These are phyloP conservation scores for Fomitopsis betulina DNA, from an alignment of 1,284 basidiomycete species.

Conservation along the genomic window DNA sequence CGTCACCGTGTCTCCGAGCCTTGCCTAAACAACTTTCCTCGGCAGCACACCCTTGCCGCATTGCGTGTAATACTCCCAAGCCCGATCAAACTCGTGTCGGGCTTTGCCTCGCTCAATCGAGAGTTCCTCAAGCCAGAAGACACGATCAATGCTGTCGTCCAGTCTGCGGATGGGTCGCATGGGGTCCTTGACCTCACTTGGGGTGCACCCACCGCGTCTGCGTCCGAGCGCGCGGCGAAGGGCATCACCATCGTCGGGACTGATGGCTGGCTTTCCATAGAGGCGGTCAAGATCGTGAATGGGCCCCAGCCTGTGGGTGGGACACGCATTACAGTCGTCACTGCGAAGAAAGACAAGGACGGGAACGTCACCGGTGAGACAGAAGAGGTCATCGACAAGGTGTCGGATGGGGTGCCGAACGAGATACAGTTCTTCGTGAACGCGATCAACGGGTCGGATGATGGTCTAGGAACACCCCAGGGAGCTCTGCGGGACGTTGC, in stretches of 20 bases:
- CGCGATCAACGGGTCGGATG: constrained; percentile 41
- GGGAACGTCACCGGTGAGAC: constrained; percentile 41
- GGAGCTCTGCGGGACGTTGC: constrained; percentile 70
- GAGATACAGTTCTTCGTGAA: constrained; percentile 63
- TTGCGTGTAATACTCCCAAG: constrained; percentile 57
- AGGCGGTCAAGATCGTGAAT: constrained; percentile 25
- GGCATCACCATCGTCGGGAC: constrained; percentile 54
- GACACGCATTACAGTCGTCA: constrained; percentile 38
- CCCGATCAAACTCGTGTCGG: constrained; percentile 51
- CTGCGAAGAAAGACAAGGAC: constrained; percentile 35
- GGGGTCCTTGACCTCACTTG: constrained; percentile 56
- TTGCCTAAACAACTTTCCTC: background rate
- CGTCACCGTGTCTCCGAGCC: background rate
- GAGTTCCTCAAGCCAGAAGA: constrained; percentile 72
- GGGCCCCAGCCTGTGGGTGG: constrained; percentile 21
- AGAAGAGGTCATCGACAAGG: constrained; percentile 47
- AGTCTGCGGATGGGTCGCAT: constrained; percentile 49
- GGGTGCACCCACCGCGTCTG: constrained; percentile 46
- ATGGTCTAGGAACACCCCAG: constrained; percentile 48
- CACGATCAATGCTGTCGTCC: constrained; percentile 57
- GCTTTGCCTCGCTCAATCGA: constrained; percentile 63
- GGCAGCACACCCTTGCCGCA: constrained; percentile 59
- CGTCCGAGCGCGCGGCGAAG: constrained; percentile 25
- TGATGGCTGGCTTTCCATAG: constrained; percentile 43
- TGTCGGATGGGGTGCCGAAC: constrained; percentile 46